Conservation (phyloP, 495 filamentous ascomycete genomes). For the Hypoxylon cercidicola region DNA sequence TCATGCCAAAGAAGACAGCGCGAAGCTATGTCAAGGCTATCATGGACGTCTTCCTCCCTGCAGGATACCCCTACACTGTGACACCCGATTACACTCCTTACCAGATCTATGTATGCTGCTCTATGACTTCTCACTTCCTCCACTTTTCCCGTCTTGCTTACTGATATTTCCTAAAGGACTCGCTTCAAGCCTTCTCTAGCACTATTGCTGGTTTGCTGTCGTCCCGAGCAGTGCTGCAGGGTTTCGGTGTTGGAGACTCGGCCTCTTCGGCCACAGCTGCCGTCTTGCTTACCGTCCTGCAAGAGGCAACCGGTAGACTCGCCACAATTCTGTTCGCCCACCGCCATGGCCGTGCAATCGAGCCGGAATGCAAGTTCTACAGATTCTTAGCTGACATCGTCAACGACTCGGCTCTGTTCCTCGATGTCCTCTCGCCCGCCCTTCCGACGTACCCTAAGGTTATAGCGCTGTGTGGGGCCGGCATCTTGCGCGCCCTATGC, state of each 20-base stretch:
- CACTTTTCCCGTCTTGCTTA: neutral
- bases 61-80: conserved; percentile 91
- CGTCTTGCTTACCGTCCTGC: conserved; percentile 84
- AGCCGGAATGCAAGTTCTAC: conserved; percentile 95
- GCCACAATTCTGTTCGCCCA: conserved; percentile 94
- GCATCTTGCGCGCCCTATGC: conserved; percentile 82
- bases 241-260: conserved; percentile 90
- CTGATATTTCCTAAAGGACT: conserved; percentile 63
- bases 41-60: conserved; percentile 86
- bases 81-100: conserved; percentile 87
- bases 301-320: conserved; percentile 84
- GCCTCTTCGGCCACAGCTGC: conserved; percentile 86
- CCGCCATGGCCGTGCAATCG: conserved; percentile 83
- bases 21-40: conserved; percentile 48
- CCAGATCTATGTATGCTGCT: conserved; percentile 55
- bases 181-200: conserved; percentile 93
- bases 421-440: conserved; percentile 87
- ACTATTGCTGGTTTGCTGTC: conserved; percentile 90
- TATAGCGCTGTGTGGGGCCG: conserved; percentile 75
- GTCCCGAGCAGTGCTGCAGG: conserved; percentile 89
- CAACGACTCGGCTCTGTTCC: conserved; percentile 89
- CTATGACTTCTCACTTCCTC: conserved; percentile 11
- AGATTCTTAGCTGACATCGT: conserved; percentile 90
- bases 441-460: conserved; percentile 76
- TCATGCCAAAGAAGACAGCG: conserved; percentile 13